Evolutionary conservation across 1,139 yeast species (phyloP).

Genomic region (Magnusiomyces sp.): DNA sequence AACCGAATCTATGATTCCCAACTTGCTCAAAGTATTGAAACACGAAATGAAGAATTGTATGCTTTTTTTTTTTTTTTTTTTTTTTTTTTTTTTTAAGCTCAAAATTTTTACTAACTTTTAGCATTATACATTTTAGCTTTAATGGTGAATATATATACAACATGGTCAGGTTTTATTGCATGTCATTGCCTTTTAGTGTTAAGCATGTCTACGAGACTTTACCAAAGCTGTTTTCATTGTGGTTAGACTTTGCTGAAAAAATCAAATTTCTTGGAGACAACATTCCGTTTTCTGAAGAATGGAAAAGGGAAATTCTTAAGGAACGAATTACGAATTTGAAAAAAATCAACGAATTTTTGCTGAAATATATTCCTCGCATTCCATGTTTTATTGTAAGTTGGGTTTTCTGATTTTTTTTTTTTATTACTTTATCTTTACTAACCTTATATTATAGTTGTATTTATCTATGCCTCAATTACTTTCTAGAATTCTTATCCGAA

Average conservation of each 20-base stretch:
- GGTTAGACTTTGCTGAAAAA: constrained; percentile 75
- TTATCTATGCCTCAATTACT: constrained; percentile 79
- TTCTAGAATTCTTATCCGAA: constrained; percentile 66
- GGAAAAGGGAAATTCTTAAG: constrained; percentile 15
- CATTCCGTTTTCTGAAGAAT: neutral
- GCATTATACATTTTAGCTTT: constrained; percentile 19
- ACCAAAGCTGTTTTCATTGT: constrained; percentile 81
- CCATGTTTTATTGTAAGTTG: constrained; percentile 40
- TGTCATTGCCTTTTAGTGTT: constrained; percentile 62
- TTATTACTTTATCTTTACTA: neutral
- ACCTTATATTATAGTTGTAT: constrained; percentile 43
- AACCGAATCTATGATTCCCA: constrained; percentile 67
- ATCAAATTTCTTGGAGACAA: constrained; percentile 11
- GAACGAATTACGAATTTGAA: constrained; percentile 19
- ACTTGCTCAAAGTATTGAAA: constrained; percentile 31
- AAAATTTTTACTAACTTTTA: constrained; percentile 3
- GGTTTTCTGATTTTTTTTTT: neutral
- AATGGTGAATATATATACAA: constrained; percentile 60
- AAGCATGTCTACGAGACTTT: constrained; percentile 73
- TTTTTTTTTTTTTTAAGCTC: too few relatives aligned
- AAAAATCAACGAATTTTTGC: constrained; percentile 31
- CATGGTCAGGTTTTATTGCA: constrained; percentile 55
- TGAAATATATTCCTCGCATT: constrained; percentile 39
- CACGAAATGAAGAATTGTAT: constrained; percentile 27
- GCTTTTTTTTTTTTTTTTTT: constrained; percentile 6